Evolutionary conservation across 768 basidiomycete species (phyloP).

Genomic region (Russula brevipes): DNA sequence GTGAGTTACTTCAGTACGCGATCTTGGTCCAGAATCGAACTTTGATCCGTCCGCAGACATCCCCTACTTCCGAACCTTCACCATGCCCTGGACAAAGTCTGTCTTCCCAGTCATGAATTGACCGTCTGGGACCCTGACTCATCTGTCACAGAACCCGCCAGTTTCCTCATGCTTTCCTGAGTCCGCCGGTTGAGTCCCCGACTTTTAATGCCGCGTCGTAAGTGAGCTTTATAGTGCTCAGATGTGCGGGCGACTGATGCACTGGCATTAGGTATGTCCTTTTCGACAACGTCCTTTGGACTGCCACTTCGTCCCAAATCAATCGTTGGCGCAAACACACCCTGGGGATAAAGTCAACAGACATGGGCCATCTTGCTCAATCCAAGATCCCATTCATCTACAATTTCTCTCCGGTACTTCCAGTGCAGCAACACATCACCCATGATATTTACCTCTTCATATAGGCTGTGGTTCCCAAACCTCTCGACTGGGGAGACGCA

Average conservation of each 20-base stretch:
- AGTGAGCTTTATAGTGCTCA: slow-evolving; percentile 25
- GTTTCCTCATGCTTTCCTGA: slow-evolving; percentile 62
- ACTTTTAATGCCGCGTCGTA: slow-evolving; percentile 57
- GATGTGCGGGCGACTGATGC: background rate
- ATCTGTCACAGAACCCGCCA: slow-evolving; percentile 41
- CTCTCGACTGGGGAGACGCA: slow-evolving; percentile 63
- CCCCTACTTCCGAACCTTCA: slow-evolving; percentile 61
- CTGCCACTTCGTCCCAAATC: slow-evolving; percentile 58
- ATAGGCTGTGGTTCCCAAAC: slow-evolving; percentile 58
- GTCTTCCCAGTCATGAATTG: slow-evolving; percentile 14
- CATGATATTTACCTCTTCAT: slow-evolving; percentile 3
- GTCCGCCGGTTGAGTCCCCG: slow-evolving; percentile 57
- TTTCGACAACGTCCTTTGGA: slow-evolving; percentile 65
- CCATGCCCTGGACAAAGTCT: slow-evolving; percentile 58
- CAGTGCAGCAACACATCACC: background rate
- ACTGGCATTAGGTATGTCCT: slow-evolving; percentile 44
- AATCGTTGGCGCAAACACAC: slow-evolving; percentile 57
- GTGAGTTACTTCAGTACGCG: slow-evolving; percentile 32
- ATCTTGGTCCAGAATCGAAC: background rate
- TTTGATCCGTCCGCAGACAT: slow-evolving; percentile 37
- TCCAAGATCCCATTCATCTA: slow-evolving; percentile 61
- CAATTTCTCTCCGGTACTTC: slow-evolving; percentile 54
- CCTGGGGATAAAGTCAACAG: slow-evolving; percentile 46
- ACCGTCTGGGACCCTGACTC: background rate
- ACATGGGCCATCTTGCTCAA: slow-evolving; percentile 55